Evolutionary conservation across 495 filamentous ascomycete genomes (phyloP), one percentile per base, ranked within the genome.

Genomic region (Pseudoneurospora amorphoporcata): DNA sequence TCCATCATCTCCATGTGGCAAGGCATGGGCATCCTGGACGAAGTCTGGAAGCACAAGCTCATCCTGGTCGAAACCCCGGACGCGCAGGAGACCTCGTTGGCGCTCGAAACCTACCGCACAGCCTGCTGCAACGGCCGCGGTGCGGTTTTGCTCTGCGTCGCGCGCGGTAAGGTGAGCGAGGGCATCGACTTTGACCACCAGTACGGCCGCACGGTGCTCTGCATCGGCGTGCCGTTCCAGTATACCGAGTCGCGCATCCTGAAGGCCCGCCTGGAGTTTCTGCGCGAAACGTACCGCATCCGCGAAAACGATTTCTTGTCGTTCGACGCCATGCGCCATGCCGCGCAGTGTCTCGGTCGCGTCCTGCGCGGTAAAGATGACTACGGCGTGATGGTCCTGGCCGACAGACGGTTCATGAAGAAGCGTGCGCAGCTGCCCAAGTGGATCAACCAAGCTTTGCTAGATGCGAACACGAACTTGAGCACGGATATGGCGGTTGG

Each of bases 101-200:
- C 96, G 0, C 87, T 99, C 12, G 96, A 99, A 80, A 97, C 95
- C 0, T 99, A 97, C 81, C 92, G 96, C 70, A 97, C 94, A 4
- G 96, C 96, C 0, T 99, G 96, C 81, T 96, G 91, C 84, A 98
- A 98, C 80, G 96, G 96, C 38, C 88, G 96, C 61, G 96, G 96
- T 68, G 96, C 96, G 3, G 90, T 98, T 39, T 84, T 99, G 53
- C 89, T 98, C 6, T 98, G 93, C 79, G 94, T 98, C 80, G 95
- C 94, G 8, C 92, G 96, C 78, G 96, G 96, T 12, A 99, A 99
- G 79, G 96, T 99, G 3, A 93, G 90, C 3, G 96, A 99, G 76
- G 96, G 96, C 58, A 98, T 99, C 70, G 96, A 99, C 88, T 99
- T 99, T 77, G 96, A 99, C 79, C 95, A 99, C 77, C 94, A 99